Percentiles rank a stretch among this genome's conserved stretches.
Conservation (phyloP, 192 early-diverging fungal species). For the Lobulomyces angularis region DNA sequence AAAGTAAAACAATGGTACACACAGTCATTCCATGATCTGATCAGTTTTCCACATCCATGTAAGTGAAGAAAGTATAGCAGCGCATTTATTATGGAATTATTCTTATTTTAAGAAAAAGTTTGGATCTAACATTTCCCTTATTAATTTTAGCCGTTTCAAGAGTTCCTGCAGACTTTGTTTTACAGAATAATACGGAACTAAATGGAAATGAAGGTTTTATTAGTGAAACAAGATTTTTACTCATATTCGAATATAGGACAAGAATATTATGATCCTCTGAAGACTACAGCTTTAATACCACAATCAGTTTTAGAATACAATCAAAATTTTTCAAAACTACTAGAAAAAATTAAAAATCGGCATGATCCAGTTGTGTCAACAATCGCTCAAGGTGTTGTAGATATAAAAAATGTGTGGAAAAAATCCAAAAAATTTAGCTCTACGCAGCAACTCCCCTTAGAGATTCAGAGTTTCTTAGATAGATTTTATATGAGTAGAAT, state of each 20-base stretch:
- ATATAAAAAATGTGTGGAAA: constrained; percentile 66
- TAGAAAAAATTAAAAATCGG: constrained; percentile 82
- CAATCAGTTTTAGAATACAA: constrained; percentile 68
- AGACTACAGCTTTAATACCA: constrained; percentile 40
- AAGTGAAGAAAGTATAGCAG: no score
- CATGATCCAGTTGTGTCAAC: constrained; percentile 88
- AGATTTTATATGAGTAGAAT: constrained; percentile 96
- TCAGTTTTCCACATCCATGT: constrained; percentile 41
- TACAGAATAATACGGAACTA: no score
- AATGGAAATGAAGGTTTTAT: no score
- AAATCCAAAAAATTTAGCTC: constrained; percentile 13
- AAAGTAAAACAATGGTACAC: constrained; percentile 94
- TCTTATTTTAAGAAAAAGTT: no score
- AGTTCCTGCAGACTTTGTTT: no score
- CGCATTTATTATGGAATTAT: no score
- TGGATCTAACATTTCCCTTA: no score
- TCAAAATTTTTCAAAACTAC: constrained; percentile 68
- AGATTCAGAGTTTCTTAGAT: constrained; percentile 81
- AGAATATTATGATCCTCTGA: constrained; percentile 46
- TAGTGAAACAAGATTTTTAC: no score
- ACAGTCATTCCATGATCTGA: constrained; percentile 68
- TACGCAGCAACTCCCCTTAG: constrained; percentile 38
- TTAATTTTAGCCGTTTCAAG: no score
- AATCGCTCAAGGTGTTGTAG: constrained; percentile 84
- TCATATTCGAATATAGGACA: no score